These are phyloP conservation scores for Ilyonectria robusta DNA, from an alignment of 2,329 filamentous ascomycete genomes.

Conservation along the genomic window DNA sequence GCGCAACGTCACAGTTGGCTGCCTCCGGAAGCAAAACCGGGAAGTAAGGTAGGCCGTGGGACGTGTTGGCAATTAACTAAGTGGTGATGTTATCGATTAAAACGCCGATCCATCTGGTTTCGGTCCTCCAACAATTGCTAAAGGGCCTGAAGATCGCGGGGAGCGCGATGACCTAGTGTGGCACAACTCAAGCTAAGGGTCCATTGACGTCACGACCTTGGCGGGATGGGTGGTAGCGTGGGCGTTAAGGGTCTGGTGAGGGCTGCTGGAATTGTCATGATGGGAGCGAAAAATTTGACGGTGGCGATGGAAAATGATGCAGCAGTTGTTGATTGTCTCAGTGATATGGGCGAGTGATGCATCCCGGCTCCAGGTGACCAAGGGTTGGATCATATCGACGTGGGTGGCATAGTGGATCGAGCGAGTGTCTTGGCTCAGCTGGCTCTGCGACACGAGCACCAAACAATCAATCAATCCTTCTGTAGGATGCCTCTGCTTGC, in stretches of 20 bases:
- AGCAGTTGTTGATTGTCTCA: background rate
- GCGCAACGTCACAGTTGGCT: constrained; percentile 4
- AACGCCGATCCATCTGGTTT: background rate
- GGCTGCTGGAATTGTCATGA: constrained; percentile 30
- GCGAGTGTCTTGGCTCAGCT: constrained; percentile 8
- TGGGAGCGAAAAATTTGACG: background rate
- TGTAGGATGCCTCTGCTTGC: background rate
- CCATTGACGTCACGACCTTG: constrained; percentile 39
- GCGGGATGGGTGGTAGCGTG: background rate
- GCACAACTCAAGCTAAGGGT: constrained; percentile 6
- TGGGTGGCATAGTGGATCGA: background rate
- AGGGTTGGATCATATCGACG: background rate
- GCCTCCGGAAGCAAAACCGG: background rate
- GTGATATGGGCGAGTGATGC: background rate
- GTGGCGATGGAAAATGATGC: constrained; percentile 15
- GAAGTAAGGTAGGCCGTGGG: background rate
- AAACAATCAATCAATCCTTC: background rate
- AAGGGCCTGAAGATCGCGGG: background rate
- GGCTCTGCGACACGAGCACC: background rate
- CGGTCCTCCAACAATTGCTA: background rate
- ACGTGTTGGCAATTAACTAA: background rate
- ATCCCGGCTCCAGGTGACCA: background rate
- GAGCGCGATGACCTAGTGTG: background rate
- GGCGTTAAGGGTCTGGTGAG: constrained; percentile 34
- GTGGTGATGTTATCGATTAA: background rate